Percentiles rank a stretch among this genome's conserved stretches.
Evolutionary conservation across 1,139 yeast species (phyloP).

Genomic region (Debaryomyces psychrophilus): DNA sequence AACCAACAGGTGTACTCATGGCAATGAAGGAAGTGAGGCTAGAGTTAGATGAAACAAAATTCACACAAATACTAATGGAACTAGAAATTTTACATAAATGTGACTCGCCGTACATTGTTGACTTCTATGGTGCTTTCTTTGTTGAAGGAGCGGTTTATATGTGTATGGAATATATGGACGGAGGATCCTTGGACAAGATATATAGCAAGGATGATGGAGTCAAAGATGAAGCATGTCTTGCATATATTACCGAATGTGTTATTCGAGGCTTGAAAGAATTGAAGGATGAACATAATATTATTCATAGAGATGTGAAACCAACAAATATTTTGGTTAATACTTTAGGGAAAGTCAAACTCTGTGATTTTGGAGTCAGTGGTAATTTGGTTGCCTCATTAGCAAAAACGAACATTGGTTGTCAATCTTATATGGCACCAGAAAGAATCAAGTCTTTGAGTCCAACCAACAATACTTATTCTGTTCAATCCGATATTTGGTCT

Average conservation of each 20-base stretch:
- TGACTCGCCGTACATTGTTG: constrained; percentile 86
- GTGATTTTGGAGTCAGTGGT: constrained; percentile 97
- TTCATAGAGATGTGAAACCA: constrained; percentile 97
- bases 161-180: constrained; percentile 99
- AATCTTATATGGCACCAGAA: constrained; percentile 99
- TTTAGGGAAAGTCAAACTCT: constrained; percentile 82
- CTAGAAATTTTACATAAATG: constrained; percentile 91
- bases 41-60: constrained; percentile 88
- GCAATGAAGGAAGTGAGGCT: constrained; percentile 96
- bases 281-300: constrained; percentile 85
- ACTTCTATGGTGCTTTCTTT: constrained; percentile 95
- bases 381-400: constrained; percentile 95
- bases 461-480: constrained; percentile 83
- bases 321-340: constrained; percentile 86
- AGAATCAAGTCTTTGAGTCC: constrained; percentile 65
- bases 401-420: constrained; percentile 96
- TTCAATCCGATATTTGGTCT: constrained; percentile 96
- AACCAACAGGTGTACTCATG: constrained; percentile 92
- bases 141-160: constrained; percentile 97
- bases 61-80: constrained; percentile 94
- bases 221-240: constrained; percentile 72
- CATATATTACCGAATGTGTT: constrained; percentile 79
- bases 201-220: constrained; percentile 75
- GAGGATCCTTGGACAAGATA: constrained; percentile 88
- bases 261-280: constrained; percentile 81